A percentile compares a stretch with the other conserved stretches of the same genome.
Conservation (phyloP, 31 red algal genomes). For the Bonnemaisonia californica region DNA sequence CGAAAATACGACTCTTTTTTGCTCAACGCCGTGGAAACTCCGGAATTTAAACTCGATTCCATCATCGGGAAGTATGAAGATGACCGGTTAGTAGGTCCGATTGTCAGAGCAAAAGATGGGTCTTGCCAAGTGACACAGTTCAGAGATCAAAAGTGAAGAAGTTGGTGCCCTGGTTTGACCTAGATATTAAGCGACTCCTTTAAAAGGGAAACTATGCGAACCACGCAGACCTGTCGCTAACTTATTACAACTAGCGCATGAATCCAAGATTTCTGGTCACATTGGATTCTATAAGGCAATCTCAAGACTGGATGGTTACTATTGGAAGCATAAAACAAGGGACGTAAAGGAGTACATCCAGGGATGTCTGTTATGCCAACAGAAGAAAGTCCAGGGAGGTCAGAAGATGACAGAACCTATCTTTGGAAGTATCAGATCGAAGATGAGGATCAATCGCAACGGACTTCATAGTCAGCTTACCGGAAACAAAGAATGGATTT, state of each 20-base stretch:
- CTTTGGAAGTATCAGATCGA: neutral
- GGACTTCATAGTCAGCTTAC: constrained; percentile 5
- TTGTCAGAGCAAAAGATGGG: neutral
- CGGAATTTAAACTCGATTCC: neutral
- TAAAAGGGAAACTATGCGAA: constrained; percentile 5
- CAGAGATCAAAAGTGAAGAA: neutral
- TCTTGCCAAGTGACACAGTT: neutral
- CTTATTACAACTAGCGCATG: constrained; percentile 4
- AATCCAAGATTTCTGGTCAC: neutral
- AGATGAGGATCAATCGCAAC: constrained; percentile 4
- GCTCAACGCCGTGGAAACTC: neutral
- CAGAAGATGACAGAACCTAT: neutral
- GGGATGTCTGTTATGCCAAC: constrained; percentile 4
- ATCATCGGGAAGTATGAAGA: constrained; percentile 2
- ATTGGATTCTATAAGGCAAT: constrained; percentile 3
- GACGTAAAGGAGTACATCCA: constrained; percentile 9
- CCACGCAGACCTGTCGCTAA: neutral
- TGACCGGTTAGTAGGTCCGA: constrained; percentile 3
- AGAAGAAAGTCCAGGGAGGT: neutral
- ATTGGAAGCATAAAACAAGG: constrained; percentile 10
- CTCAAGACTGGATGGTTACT: neutral
- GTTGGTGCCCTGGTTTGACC: constrained; percentile 7
- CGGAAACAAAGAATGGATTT: neutral
- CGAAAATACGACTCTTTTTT: too few relatives aligned
- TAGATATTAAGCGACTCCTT: neutral